phyloP scores from a whole-genome alignment of 768 basidiomycete genomes.

The Chiua virens region DNA sequence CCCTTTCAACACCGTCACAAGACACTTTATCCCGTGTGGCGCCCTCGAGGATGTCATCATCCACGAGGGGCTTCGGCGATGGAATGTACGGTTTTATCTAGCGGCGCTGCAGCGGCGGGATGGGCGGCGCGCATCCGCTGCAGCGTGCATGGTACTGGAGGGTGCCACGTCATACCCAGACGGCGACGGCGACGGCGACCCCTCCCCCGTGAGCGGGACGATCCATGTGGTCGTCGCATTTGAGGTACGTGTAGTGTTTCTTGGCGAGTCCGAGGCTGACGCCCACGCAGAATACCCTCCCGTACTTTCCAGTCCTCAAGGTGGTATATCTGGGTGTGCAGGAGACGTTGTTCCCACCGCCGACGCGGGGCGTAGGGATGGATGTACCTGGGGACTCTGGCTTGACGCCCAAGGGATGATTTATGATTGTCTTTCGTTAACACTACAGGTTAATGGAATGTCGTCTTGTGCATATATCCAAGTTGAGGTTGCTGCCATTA shows the following conservation, averaged over 20 bases:
- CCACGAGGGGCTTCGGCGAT: constrained; percentile 70
- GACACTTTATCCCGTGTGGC: constrained; percentile 60
- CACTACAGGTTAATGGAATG: too few relatives aligned
- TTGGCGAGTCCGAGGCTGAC: background rate
- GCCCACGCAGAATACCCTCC: constrained; percentile 55
- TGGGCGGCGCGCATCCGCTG: too few relatives aligned
- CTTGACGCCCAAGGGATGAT: too few relatives aligned
- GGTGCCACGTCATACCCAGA: too few relatives aligned
- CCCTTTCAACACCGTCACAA: constrained; percentile 28
- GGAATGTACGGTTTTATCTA: constrained; percentile 73
- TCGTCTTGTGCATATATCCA: too few relatives aligned
- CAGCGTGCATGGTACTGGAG: too few relatives aligned
- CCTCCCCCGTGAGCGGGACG: constrained; percentile 4
- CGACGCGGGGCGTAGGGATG: background rate
- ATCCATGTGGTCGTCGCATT: constrained; percentile 54
- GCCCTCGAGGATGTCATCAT: constrained; percentile 62
- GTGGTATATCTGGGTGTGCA: constrained; percentile 64
- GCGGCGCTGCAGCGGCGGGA: constrained; percentile 38
- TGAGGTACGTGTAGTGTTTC: constrained; percentile 42
- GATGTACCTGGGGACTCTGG: background rate
- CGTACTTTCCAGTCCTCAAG: constrained; percentile 59
- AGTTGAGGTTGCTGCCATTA: too few relatives aligned
- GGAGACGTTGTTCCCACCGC: constrained; percentile 35
- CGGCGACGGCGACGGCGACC: too few relatives aligned
- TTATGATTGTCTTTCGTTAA: too few relatives aligned